Evolutionary conservation across 805 yeast species (phyloP), one percentile per base, ranked within the genome.

Genomic region (Pichia cabralensis): DNA sequence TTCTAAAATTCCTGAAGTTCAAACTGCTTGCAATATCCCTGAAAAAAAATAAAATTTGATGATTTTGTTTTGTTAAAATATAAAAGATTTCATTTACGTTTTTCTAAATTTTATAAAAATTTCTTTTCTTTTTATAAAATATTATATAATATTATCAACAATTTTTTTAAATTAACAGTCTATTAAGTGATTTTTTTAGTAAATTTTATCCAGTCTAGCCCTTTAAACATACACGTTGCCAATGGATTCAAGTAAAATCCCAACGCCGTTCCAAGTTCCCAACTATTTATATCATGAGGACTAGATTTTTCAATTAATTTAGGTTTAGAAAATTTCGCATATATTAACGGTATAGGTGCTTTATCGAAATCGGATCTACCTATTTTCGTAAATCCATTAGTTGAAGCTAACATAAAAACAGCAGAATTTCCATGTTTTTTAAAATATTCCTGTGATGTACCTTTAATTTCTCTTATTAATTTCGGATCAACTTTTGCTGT

Each of bases 381-480:
- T 38, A 67, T 73, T 25, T 57, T 49, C 0, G 79, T 69, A 33
- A 71, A 53, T 1, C 63, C 60, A 9, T 60, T 55, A 3, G 76
- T 71, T 8, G 71, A 57, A 6, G 67, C 67, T 19, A 74, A 46
- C 52, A 72, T 58, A 44, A 68, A 58, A 48, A 48, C 33, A 3
- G 36, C 34, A 2, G 42, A 33, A 11, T 34, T 33, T 6, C 28
- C 30, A 7, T 35, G 22, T 6, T 34, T 23, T 5, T 31, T 28
- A 3, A 40, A 41, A n/a, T 45, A 33, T 23, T 41, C 44, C n/a
- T 31, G 41, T 45, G 67, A 67, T 2, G 71, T 67, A 1, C 80
- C 81, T 7, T 64, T 61, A 22, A 74, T 46, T 45, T 75, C 80
- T 28, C 81, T 59, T 1, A 75, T 52, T 30, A 62, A 50, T 25